Conservation (phyloP, 164 flowering plant species). For the Paratinospora sagittata region DNA sequence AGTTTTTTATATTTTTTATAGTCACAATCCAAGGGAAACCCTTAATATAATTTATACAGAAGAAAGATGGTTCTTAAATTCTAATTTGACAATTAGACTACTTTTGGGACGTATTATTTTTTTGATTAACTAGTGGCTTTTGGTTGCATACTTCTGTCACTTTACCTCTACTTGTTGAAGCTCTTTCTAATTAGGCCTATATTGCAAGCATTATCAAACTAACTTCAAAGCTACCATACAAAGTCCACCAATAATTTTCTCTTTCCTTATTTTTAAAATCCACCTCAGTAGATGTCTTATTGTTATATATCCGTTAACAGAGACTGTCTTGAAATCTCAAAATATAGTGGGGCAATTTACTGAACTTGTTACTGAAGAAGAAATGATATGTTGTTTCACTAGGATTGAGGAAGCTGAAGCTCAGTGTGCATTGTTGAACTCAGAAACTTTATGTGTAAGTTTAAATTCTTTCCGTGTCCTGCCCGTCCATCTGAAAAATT, state of each 20-base stretch:
- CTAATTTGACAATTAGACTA: background rate
- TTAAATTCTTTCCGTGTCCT: constrained; percentile 3
- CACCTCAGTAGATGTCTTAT: background rate
- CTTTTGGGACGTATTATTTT: background rate
- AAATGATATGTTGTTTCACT: constrained; percentile 4
- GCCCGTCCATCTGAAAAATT: background rate
- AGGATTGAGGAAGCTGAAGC: constrained; percentile 98
- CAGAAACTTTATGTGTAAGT: constrained; percentile 81
- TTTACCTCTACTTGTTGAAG: no score
- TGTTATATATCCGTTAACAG: background rate
- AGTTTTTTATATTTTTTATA: no score
- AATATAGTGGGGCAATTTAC: background rate
- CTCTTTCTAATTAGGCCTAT: background rate
- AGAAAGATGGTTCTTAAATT: background rate
- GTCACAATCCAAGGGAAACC: background rate
- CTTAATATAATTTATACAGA: background rate
- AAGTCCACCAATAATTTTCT: no score
- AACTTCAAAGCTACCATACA: background rate
- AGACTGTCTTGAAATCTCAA: background rate
- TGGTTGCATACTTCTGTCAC: background rate
- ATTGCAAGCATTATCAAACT: background rate
- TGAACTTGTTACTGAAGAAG: background rate
- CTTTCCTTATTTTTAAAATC: background rate
- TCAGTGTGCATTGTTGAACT: constrained; percentile 81
- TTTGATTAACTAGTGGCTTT: background rate